Conservation (phyloP, 495 filamentous ascomycete species). For the Ascodesmis nigricans region DNA sequence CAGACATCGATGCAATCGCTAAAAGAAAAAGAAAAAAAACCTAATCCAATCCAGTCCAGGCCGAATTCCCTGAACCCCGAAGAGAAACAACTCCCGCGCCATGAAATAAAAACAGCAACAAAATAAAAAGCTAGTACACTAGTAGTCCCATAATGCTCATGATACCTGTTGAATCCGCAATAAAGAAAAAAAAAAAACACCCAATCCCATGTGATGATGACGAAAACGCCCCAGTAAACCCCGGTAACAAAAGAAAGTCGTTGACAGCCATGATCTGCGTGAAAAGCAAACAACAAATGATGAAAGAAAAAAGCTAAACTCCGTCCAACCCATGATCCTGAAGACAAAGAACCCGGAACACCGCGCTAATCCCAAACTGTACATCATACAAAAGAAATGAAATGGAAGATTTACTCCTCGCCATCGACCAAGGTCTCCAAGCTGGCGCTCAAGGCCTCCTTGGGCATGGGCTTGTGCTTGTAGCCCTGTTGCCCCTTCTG, state of each 20-base stretch:
- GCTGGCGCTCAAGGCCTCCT: conserved; percentile 13
- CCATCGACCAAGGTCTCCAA: conserved; percentile 21
- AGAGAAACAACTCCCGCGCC: too few relatives aligned
- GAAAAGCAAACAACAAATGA: too few relatives aligned
- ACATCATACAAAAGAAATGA: not conserved
- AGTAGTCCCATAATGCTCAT: too few relatives aligned
- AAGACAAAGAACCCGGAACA: conserved; percentile 2
- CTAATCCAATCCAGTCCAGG: conserved; percentile 12
- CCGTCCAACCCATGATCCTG: not conserved
- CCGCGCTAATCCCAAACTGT: conserved; percentile 7
- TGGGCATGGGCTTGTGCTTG: not conserved
- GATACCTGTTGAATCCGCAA: too few relatives aligned
- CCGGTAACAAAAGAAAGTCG: not conserved
- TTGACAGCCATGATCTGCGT: too few relatives aligned
- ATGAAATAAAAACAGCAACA: too few relatives aligned
- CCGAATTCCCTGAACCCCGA: too few relatives aligned
- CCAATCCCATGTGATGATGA: conserved; percentile 1
- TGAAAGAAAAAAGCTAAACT: conserved; percentile 1
- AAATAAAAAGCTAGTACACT: too few relatives aligned
- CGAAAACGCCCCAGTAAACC: too few relatives aligned
- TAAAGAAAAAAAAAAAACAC: too few relatives aligned
- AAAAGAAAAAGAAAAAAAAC: conserved; percentile 10
- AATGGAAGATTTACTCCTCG: conserved; percentile 13
- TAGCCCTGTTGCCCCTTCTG: not conserved
- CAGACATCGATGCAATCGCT: conserved; percentile 9